Evolutionary conservation across 1,284 basidiomycete species (phyloP), one percentile per base, ranked within the genome.

Genomic region (Phellinidium pouzarii): DNA sequence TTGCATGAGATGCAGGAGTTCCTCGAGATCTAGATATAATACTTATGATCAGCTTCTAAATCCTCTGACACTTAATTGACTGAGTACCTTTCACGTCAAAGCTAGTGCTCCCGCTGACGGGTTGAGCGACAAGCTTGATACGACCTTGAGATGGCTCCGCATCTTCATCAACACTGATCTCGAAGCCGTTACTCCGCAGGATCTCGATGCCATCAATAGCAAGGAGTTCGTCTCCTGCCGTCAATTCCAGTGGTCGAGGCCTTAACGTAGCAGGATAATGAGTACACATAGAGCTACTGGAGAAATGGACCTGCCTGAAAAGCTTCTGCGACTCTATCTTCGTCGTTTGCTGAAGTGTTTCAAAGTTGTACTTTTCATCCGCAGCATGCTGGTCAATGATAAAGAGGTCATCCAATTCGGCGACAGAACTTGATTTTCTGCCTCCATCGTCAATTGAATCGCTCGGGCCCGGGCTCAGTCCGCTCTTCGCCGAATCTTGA

Each of bases 311-410:
- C 82, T 55, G 93, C 88, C 75, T 77, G 62, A 95, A 82, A 7
- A 99, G 72, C 55, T 75, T 80, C 64, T 99, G 95, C 3, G 87
- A 91, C 59, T 89, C 80, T 52, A 99, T 94, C 53, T 77, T 79
- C 2, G 94, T 96, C 23, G 85, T 90, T 55, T 79, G 76, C 67
- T 98, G 95, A 55, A 99, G 69, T 2, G 80, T 88, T 73, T 99
- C 95, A 65, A 98, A 99, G 65, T 98, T 99, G 72, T 87, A 98
- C 72, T 99, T 99, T 69, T 99, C 96, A 67, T 99, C 95, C 14
- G 86, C 80, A 5, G 87, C 87, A 61, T 90, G 91, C 62, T 91
- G 88, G 62, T 94, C 94, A 20, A 98, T 79, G 59, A 99, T 94
- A 68, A 98, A 97, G 44, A 99, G 71, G 62, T 96, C 93, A 62